Evolutionary conservation across 2,329 filamentous ascomycete species (phyloP), one percentile per base, ranked within the genome.

Genomic region (Blastomyces parvus): DNA sequence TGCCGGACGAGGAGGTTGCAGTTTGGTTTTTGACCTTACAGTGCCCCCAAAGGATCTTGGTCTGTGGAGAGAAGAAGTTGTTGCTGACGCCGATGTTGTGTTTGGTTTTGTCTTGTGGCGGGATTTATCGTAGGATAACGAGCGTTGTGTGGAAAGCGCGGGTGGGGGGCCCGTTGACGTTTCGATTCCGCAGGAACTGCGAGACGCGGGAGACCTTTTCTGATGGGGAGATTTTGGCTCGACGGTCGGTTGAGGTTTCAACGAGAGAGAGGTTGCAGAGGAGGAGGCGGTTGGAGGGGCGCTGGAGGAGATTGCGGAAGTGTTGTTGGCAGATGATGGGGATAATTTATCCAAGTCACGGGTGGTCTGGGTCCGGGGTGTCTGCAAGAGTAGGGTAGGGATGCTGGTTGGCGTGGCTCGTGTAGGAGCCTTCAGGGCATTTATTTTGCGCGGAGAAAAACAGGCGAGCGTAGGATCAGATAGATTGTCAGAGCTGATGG

Each of bases 101-200:
- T 9, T 53, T 30, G 30, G 1, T n/a, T 19, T 55, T 14, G 52
- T n/a, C 11, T 55, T 55, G 33, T 70, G 73, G 61, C 71, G 70
- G 66, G 66, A 67, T 60, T 69, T 70, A 67, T 75, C 72, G 63
- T 76, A 72, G 67, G 73, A 71, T 56, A 74, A 68, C 48, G 71
- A 71, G 63, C 74, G 74, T 63, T 79, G 79, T 60, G 80, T 81
- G 64, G 80, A 78, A 64, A 81, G 75, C n/a, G 80, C 77, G 64
- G 81, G 78, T 60, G 80, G 80, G 56, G 81, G 80, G 64, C 80
- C 81, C 69, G 76, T 73, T 63, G 74, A 77, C 38, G 78, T 80
- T 70, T 80, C 78, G 74, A 82, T 80, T 68, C 80, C 79, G 76
- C 79, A 74, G 61, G 76, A 78, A 67, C 77, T 80, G 66, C 76